Evolutionary conservation across 805 yeast species (phyloP).

Genomic region (Maudiozyma turicensis): DNA sequence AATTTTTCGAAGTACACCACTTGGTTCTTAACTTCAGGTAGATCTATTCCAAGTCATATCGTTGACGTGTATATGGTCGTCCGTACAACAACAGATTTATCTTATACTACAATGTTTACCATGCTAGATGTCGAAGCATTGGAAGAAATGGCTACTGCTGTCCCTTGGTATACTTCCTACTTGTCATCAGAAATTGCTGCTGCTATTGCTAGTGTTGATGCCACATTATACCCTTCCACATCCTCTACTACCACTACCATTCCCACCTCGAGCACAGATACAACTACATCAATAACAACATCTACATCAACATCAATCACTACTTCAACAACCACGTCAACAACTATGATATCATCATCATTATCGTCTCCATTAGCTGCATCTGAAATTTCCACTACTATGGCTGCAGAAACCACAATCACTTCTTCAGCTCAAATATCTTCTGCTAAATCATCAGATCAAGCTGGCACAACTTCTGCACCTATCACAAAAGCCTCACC

Average conservation of each 20-base stretch:
- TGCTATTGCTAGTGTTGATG: neutral
- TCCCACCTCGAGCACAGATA: neutral
- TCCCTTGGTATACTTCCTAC: conserved; percentile 28
- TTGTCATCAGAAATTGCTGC: conserved; percentile 8
- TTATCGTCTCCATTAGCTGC: neutral
- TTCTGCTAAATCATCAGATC: neutral
- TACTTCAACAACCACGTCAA: neutral
- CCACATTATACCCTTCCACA: neutral
- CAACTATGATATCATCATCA: no score
- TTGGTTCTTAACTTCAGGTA: conserved; percentile 1
- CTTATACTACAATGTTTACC: neutral
- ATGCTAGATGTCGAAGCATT: neutral
- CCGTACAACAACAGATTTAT: neutral
- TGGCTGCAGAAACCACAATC: neutral
- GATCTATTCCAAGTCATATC: neutral
- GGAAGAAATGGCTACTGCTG: conserved; percentile 13
- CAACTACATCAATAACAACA: neutral
- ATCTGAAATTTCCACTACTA: neutral
- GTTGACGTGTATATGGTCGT: neutral
- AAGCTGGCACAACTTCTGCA: neutral
- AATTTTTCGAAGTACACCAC: conserved; percentile 8
- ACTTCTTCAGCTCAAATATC: neutral
- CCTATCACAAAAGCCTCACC: no score
- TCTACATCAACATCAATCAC: neutral
- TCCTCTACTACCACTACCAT: neutral